A percentile compares a stretch with the other conserved stretches of the same genome.
phyloP scores from a whole-genome alignment of 257 asterid genomes.

The Cynanchum wilfordii region DNA sequence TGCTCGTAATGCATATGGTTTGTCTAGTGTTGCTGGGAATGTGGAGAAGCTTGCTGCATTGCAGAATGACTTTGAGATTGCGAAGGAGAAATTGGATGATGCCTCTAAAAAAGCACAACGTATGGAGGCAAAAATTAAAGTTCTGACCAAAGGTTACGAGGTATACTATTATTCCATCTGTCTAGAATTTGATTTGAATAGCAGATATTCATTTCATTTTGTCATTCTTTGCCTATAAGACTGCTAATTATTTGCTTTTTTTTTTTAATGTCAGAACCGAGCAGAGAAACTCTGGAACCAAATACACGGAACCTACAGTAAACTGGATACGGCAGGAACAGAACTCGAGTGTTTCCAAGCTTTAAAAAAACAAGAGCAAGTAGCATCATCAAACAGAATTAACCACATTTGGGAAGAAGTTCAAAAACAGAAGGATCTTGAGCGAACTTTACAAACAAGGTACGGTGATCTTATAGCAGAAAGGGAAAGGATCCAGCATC shows the following conservation, averaged over 20 bases:
- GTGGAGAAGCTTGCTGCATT: constrained; percentile 75
- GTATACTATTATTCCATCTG: constrained; percentile 28
- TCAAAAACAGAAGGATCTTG: constrained; percentile 95
- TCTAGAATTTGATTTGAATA: not conserved
- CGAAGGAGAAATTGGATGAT: constrained; percentile 83
- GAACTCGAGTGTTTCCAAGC: constrained; percentile 85
- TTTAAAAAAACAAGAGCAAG: constrained; percentile 73
- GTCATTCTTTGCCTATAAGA: not conserved
- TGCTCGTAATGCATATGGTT: constrained; percentile 70
- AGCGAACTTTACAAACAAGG: constrained; percentile 57
- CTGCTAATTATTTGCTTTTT: no score
- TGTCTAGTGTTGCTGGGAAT: constrained; percentile 86
- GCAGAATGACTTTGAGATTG: constrained; percentile 77
- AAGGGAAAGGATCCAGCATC: constrained; percentile 46
- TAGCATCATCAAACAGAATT: constrained; percentile 72
- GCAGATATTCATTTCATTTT: not conserved
- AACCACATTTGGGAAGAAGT: constrained; percentile 93
- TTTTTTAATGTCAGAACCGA: constrained; percentile 45
- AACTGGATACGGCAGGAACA: constrained; percentile 83
- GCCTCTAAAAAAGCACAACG: constrained; percentile 83
- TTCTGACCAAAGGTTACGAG: constrained; percentile 90
- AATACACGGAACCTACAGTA: constrained; percentile 69
- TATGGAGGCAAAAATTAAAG: constrained; percentile 80
- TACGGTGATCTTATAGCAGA: constrained; percentile 61
- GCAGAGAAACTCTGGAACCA: constrained; percentile 76